Conservation (phyloP, 176 grass and related monocot genomes). For the Microstegium vimineum region DNA sequence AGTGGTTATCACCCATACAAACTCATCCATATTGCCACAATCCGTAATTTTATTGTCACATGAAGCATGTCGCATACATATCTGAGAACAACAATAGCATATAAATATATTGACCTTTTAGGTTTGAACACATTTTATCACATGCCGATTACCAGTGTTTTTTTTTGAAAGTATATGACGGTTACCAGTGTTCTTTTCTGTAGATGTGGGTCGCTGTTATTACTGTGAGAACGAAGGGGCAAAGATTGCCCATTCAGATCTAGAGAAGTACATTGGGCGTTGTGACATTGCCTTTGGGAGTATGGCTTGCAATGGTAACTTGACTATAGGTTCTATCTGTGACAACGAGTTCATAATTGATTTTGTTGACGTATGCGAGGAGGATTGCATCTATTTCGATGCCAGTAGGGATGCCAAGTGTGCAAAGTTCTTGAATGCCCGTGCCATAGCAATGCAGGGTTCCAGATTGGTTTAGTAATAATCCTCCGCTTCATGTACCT, state of each 20-base stretch:
- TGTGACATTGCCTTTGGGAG: neutral
- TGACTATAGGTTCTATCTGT: too few species aligned
- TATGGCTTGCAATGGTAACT: too few species aligned
- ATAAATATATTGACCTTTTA: neutral
- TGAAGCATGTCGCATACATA: neutral
- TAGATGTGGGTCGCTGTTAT: neutral
- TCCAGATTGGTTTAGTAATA: neutral
- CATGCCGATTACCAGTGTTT: neutral
- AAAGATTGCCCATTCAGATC: slow-evolving; percentile 2
- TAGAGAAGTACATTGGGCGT: neutral
- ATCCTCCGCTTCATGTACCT: neutral
- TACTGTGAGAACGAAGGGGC: slow-evolving; percentile 24
- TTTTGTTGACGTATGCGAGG: neutral
- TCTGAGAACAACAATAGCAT: neutral
- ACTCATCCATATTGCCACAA: neutral
- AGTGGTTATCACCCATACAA: neutral
- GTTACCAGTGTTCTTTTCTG: neutral
- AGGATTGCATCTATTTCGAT: slow-evolving; percentile 26
- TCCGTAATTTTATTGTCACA: neutral
- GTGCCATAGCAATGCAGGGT: neutral
- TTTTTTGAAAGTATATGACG: too few species aligned
- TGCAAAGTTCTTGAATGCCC: neutral
- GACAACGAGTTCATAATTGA: neutral
- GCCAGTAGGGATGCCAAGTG: neutral
- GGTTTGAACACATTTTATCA: neutral